phyloP scores from a whole-genome alignment of 2,329 filamentous ascomycete species.

The Colletotrichum karsti region DNA sequence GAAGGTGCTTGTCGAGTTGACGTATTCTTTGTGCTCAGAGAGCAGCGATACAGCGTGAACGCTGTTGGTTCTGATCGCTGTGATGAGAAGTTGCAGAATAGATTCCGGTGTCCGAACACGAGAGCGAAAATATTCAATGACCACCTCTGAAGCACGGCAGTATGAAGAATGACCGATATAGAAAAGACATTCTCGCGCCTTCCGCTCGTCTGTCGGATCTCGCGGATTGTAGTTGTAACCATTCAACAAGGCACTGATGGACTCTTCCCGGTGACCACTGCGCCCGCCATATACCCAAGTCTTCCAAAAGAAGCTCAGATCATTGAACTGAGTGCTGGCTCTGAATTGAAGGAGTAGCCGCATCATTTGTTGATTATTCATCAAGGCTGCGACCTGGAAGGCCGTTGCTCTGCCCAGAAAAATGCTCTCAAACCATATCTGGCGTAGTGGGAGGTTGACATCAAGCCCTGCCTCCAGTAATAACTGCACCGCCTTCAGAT shows the following conservation, averaged over 20 bases:
- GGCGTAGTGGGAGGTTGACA: neutral
- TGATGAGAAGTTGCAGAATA: neutral
- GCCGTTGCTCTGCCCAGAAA: neutral
- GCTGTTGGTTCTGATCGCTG: neutral
- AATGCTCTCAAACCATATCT: too few relatives aligned
- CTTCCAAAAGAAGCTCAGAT: too few relatives aligned
- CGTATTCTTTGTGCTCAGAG: rapidly evolving
- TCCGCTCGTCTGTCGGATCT: neutral
- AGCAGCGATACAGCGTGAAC: neutral
- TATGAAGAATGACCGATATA: neutral
- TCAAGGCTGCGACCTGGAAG: neutral
- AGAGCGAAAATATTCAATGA: neutral
- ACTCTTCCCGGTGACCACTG: too few relatives aligned
- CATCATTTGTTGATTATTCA: neutral
- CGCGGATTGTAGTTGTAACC: neutral
- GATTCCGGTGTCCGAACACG: too few relatives aligned
- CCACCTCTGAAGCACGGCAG: neutral
- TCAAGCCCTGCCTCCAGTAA: neutral
- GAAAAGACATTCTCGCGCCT: neutral
- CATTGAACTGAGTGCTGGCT: too few relatives aligned
- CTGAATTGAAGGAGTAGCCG: neutral
- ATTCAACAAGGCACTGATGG: too few relatives aligned
- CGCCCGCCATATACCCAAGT: too few relatives aligned
- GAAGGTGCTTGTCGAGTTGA: neutral
- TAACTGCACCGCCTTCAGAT: rapidly evolving